Evolutionary conservation across 2,329 filamentous ascomycete species (phyloP).

Genomic region (Grosmannia serpens): DNA sequence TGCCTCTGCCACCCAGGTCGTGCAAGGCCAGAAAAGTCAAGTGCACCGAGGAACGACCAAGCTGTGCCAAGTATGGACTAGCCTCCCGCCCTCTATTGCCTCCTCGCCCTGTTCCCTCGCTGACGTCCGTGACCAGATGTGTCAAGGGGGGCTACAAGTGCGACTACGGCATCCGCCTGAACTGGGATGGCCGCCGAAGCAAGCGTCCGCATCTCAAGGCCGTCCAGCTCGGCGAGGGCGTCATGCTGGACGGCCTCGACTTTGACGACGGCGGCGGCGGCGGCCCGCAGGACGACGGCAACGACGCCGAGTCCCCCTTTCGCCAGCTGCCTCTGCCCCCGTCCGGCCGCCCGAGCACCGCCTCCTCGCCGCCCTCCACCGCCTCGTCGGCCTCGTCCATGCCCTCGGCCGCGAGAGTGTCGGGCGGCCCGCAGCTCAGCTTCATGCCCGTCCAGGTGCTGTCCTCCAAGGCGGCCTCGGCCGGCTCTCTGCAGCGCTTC

Average conservation of each 20-base stretch:
- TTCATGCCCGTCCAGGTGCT: slow-evolving; percentile 5
- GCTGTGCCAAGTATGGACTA: slow-evolving; percentile 47
- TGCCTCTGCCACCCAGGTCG: slow-evolving; percentile 41
- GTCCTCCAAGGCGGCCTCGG: background rate
- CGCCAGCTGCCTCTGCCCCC: slow-evolving; percentile 1
- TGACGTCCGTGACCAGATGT: slow-evolving; percentile 33
- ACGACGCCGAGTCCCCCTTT: background rate
- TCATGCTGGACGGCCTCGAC: slow-evolving; percentile 1
- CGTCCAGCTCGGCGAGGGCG: slow-evolving; percentile 7
- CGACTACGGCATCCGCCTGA: slow-evolving; percentile 71
- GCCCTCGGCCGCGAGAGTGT: background rate
- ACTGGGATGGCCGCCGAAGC: slow-evolving; percentile 65
- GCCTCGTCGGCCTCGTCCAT: background rate
- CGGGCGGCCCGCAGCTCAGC: background rate
- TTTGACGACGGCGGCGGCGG: background rate
- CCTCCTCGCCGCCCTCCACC: slow-evolving; percentile 4
- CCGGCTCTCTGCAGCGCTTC: background rate
- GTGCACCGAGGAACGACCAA: slow-evolving; percentile 68
- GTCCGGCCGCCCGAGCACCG: background rate
- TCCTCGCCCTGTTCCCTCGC: background rate
- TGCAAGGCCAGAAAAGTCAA: slow-evolving; percentile 66
- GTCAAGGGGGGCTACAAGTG: slow-evolving; percentile 59
- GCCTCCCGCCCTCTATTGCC: background rate
- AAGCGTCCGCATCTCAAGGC: slow-evolving; percentile 35
- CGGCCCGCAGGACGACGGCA: background rate